Evolutionary conservation across 129 eudicot species (phyloP).

Genomic region (Chrysanthemum makinoi): DNA sequence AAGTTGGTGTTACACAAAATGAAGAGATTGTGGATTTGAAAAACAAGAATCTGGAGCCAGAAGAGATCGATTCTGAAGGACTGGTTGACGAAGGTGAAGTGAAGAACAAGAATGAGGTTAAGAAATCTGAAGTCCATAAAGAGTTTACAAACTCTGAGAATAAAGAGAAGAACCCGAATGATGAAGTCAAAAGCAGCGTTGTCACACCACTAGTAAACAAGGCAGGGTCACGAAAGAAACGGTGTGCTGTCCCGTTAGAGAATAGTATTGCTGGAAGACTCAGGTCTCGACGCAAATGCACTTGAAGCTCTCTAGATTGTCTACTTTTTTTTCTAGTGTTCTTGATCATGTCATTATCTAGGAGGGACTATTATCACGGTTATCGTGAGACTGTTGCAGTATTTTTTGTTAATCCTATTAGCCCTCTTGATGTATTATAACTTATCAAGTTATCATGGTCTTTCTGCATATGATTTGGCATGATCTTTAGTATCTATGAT

Average conservation of each 20-base stretch:
- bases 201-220: conserved; percentile 17
- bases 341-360: conserved; percentile 1
- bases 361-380: conserved; percentile 8
- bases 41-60: neutral
- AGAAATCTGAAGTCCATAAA: conserved; percentile 18
- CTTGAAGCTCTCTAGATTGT: conserved; percentile 7
- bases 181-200: conserved; percentile 15
- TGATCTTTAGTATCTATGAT: neutral
- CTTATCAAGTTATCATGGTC: neutral
- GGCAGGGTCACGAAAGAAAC: conserved; percentile 38
- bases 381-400: neutral
- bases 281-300: conserved; percentile 34
- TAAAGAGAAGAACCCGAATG: conserved; percentile 20
- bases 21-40: conserved; percentile 11
- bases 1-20: neutral
- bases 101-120: conserved; percentile 8
- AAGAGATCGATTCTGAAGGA: neutral
- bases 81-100: neutral
- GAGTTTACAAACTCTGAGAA: conserved; percentile 10
- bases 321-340: neutral
- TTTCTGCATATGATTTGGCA: neutral
- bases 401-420: conserved; percentile 14
- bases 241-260: conserved; percentile 20
- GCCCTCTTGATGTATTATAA: conserved; percentile 14
- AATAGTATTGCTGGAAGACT: conserved; percentile 51